Base-by-base conservation (phyloP, 1,284 basidiomycete species). In the Sanguinoderma infundibulare region DNA sequence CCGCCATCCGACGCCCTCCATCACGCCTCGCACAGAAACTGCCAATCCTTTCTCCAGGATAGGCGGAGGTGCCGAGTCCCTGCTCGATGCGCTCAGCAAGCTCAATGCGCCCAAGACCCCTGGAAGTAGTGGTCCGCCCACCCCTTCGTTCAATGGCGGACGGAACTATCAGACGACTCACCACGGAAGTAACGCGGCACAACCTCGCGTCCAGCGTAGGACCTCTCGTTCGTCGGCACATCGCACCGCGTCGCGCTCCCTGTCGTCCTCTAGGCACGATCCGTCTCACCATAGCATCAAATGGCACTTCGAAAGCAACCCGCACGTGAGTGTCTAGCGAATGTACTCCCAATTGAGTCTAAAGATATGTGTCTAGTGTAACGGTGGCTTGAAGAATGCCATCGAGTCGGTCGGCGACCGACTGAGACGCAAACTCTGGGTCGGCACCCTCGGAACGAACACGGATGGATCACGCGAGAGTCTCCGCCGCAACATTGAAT, bases 311-410 rank as follows among this genome's bases (percentile, higher is more conserved):
- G 89, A 90, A 52, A 79, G 81, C 28, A 93, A 91, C 71, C 80
- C 86, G 0, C 89, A 89, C 63, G 68, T 69, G 30, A 47, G 66
- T 58, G 9, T 20, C 6, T n/a, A n/a, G n/a, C n/a, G n/a, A n/a
- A n/a, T n/a, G n/a, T n/a, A n/a, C n/a, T n/a, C n/a, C n/a, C n/a
- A 15, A 17, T 22, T 28, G 8, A 26, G 20, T 10, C 30, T 26
- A 26, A 5, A 26, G 26, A 22, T 20, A 4, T 53, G 1, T n/a
- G 30, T 12, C 10, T 30, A 70, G 66, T 87, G 89, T 63, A 94
- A 94, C 66, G 91, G 91, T 15, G 92, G 92, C 5, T 78, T 94
- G 55, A 89, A 89, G 71, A 94, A 94, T 65, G 92, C 92, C 10
- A 73, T 94, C 12, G 83, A 89, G 30, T 89, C 86, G 66, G 83